These are phyloP conservation scores for Platanthera zijinensis DNA, from an alignment of 106 monocot species.

Conservation along the genomic window DNA sequence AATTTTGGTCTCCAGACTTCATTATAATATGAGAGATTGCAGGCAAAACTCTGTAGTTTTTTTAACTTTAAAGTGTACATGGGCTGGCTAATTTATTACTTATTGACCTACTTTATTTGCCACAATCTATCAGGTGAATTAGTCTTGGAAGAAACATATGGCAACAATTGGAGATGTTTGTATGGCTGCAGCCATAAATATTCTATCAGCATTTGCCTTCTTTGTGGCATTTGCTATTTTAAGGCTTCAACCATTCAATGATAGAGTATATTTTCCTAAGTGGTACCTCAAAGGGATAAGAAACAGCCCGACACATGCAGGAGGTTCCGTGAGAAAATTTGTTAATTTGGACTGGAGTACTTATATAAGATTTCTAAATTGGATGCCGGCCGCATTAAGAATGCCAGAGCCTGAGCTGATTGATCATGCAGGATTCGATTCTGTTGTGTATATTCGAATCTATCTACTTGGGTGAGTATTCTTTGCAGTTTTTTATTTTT, in stretches of 20 bases:
- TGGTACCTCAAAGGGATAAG: slow-evolving; percentile 88
- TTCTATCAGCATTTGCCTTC: slow-evolving; percentile 62
- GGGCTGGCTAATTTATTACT: background rate
- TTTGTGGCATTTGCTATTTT: slow-evolving; percentile 71
- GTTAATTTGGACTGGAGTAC: slow-evolving; percentile 55
- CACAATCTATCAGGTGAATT: background rate
- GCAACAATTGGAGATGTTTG: slow-evolving; percentile 70
- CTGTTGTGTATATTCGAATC: slow-evolving; percentile 71
- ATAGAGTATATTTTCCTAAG: slow-evolving; percentile 92
- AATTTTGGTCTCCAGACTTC: background rate
- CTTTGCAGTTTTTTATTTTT: background rate
- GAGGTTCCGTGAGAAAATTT: slow-evolving; percentile 49
- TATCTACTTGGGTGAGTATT: slow-evolving; percentile 75
- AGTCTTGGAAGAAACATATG: slow-evolving; percentile 29
- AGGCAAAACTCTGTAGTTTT: background rate
- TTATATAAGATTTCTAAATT: slow-evolving; percentile 73
- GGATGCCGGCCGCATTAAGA: slow-evolving; percentile 89
- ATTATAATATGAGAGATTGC: background rate
- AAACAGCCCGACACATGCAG: slow-evolving; percentile 50
- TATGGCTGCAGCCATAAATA: slow-evolving; percentile 69
- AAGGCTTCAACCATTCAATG: slow-evolving; percentile 89
- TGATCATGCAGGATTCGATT: slow-evolving; percentile 88
- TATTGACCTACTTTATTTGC: background rate
- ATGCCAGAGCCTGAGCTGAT: slow-evolving; percentile 92
- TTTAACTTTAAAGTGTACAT: background rate